Conservation (phyloP, 2,329 filamentous ascomycete genomes). For the Phoma sp. region DNA sequence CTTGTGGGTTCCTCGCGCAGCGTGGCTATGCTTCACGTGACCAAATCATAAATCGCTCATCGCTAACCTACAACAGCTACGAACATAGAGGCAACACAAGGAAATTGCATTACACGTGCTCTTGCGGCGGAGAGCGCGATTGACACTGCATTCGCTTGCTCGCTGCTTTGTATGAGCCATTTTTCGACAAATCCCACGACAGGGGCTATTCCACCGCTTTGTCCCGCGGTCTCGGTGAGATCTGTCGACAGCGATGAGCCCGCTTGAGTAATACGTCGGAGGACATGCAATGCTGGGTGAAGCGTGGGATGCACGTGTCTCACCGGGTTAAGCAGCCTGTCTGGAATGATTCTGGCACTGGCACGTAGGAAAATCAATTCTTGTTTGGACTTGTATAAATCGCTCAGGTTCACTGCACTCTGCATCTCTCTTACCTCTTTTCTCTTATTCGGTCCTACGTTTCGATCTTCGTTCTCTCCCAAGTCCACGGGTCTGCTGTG, state of each 20-base stretch:
- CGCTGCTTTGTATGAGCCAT: slow-evolving; percentile 26
- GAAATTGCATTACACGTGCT: slow-evolving; percentile 20
- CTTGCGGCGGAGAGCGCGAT: slow-evolving; percentile 12
- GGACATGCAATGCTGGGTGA: not conserved
- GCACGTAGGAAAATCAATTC: slow-evolving; percentile 7
- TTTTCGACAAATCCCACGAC: slow-evolving; percentile 30
- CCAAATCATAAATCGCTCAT: slow-evolving; percentile 30
- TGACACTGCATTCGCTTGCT: slow-evolving; percentile 16
- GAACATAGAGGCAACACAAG: slow-evolving; percentile 13
- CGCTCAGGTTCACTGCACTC: slow-evolving; percentile 7
- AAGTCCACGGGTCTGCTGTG: slow-evolving; percentile 17
- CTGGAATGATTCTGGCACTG: slow-evolving; percentile 3
- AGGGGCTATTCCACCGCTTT: slow-evolving; percentile 7
- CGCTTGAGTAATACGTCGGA: not conserved
- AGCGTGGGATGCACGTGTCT: slow-evolving; percentile 7
- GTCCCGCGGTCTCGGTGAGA: slow-evolving; percentile 3
- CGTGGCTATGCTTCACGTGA: slow-evolving; percentile 27
- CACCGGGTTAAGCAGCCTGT: not conserved
- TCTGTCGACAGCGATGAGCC: not conserved
- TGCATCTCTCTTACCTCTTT: slow-evolving; percentile 10
- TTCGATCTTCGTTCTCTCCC: slow-evolving; percentile 3
- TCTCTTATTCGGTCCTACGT: slow-evolving; percentile 8
- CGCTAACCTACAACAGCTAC: slow-evolving; percentile 33
- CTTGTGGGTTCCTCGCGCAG: slow-evolving; percentile 14
- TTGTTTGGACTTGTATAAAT: slow-evolving; percentile 15